Evolutionary conservation across 2,329 filamentous ascomycete species (phyloP).

Genomic region (Microdochium bolleyi): DNA sequence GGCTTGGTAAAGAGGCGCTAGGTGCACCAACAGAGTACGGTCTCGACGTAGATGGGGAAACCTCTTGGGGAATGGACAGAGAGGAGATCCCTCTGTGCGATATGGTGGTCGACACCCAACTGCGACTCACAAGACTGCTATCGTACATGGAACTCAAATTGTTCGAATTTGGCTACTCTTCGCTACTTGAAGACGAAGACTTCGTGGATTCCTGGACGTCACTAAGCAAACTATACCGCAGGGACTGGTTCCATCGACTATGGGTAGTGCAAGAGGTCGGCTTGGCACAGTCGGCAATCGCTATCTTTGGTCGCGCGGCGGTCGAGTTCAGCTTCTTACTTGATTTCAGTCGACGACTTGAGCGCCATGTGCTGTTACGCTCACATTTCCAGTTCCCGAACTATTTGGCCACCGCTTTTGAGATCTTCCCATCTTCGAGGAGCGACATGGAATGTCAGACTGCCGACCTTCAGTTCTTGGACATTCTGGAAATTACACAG

Average conservation of each 20-base stretch:
- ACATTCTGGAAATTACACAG: not conserved
- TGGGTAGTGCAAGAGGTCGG: not conserved
- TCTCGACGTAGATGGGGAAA: not conserved
- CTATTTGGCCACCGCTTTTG: not conserved
- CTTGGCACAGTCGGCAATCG: not conserved
- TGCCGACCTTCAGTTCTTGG: not conserved
- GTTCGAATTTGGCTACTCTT: not conserved
- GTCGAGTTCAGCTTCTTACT: not conserved
- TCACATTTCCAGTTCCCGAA: not conserved
- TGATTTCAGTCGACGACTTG: not conserved
- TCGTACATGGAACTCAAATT: not conserved
- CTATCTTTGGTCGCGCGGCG: not conserved
- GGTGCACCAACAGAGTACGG: not conserved
- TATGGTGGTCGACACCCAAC: not conserved
- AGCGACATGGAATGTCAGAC: not conserved
- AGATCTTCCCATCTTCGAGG: not conserved
- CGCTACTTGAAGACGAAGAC: not conserved
- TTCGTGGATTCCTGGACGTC: not conserved
- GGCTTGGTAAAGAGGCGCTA: constrained; percentile 1
- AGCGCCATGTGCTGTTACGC: not conserved
- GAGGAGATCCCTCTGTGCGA: not conserved
- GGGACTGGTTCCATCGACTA: not conserved
- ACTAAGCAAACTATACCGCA: not conserved
- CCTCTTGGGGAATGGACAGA: not conserved
- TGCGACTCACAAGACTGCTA: not conserved